Evolutionary conservation across 768 basidiomycete genomes (phyloP).

Genomic region (Symmetrospora coprosmae): DNA sequence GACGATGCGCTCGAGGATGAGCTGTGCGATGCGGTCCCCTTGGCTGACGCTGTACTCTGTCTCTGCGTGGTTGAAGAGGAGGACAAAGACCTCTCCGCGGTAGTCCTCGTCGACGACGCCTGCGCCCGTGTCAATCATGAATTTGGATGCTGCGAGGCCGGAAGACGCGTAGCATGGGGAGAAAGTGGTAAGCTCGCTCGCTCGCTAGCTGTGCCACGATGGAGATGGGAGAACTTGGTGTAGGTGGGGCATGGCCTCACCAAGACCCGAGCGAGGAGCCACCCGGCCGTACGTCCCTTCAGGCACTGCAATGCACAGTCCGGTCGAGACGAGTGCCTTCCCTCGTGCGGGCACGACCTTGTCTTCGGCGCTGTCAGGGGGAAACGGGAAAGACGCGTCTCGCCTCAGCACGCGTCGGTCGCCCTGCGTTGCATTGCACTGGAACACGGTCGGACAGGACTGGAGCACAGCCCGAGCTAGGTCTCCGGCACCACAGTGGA

Average conservation of each 20-base stretch:
- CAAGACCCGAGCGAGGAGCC: conserved; percentile 86
- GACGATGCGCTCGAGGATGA: conserved; percentile 79
- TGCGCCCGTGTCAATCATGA: conserved; percentile 94
- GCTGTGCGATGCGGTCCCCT: conserved; percentile 90
- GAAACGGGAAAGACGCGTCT: neutral
- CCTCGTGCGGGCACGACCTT: conserved; percentile 74
- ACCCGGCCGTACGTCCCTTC: conserved; percentile 88
- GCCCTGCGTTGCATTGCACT: neutral
- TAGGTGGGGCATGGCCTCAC: conserved; percentile 44
- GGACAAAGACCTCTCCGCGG: conserved; percentile 73
- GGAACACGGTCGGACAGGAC: neutral
- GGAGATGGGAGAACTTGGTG: neutral
- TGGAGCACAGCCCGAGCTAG: neutral
- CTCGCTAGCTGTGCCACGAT: neutral
- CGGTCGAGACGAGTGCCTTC: conserved; percentile 80
- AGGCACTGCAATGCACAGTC: conserved; percentile 85
- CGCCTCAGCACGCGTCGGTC: neutral
- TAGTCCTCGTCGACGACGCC: conserved; percentile 97
- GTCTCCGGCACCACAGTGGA: neutral
- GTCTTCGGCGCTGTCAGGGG: conserved; percentile 54
- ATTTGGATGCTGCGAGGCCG: conserved; percentile 61
- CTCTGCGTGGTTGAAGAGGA: conserved; percentile 84
- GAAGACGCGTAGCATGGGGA: neutral
- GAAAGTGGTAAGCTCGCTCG: no score
- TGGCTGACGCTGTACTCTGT: conserved; percentile 83